Conservation (phyloP, 2,329 filamentous ascomycete species). For the Cryphonectria carpinicola region DNA sequence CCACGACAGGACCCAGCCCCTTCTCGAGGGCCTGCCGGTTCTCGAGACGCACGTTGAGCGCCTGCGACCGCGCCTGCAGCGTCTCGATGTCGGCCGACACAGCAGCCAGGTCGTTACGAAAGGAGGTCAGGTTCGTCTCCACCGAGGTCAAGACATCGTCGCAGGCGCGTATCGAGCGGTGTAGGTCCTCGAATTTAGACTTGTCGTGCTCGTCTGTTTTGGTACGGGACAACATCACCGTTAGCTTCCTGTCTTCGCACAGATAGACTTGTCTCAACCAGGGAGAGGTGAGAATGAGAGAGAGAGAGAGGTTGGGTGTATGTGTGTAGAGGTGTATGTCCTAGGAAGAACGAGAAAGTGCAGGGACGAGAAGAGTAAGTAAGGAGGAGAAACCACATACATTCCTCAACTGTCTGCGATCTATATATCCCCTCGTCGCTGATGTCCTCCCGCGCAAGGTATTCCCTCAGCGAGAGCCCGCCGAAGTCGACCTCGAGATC, state of each 20-base stretch:
- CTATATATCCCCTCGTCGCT: conserved; percentile 44
- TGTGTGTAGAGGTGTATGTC: background rate
- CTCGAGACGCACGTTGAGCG: conserved; percentile 81
- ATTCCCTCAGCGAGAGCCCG: conserved; percentile 74
- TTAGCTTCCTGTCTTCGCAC: conserved; percentile 1
- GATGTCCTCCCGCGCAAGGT: conserved; percentile 50
- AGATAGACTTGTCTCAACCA: conserved; percentile 19
- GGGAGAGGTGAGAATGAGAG: conserved; percentile 1
- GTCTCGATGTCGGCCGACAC: conserved; percentile 97
- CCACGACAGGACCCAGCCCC: conserved; percentile 82
- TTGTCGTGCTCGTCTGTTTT: conserved; percentile 74
- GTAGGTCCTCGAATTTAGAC: conserved; percentile 85
- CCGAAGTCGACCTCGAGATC: conserved; percentile 77
- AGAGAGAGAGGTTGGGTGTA: background rate
- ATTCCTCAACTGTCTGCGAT: conserved; percentile 71
- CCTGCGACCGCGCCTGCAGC: conserved; percentile 82
- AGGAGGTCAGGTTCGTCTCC: conserved; percentile 87
- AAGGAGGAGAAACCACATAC: conserved; percentile 52
- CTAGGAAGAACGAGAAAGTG: background rate
- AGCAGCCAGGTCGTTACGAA: conserved; percentile 87
- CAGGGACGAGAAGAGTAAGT: conserved; percentile 30
- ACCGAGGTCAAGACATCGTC: conserved; percentile 93
- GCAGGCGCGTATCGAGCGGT: conserved; percentile 85
- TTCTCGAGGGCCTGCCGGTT: conserved; percentile 91
- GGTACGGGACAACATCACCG: background rate